Conservation (phyloP, 805 yeast genomes). For the Zygosaccharomyces bisporus region DNA sequence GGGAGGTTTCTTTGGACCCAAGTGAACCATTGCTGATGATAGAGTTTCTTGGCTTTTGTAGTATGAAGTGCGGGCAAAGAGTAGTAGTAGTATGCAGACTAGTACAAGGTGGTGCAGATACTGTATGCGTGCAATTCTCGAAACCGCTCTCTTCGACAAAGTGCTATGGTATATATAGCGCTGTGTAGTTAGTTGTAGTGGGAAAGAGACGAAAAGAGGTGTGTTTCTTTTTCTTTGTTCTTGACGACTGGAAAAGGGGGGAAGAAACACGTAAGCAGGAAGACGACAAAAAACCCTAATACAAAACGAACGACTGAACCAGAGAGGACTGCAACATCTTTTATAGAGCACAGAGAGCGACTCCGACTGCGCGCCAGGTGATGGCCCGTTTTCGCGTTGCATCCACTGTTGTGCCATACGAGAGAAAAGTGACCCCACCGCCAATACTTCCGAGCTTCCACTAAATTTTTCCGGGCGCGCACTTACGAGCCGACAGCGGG, state of each 20-base stretch:
- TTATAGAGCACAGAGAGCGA: not conserved
- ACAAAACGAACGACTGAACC: not conserved
- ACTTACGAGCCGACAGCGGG: not conserved
- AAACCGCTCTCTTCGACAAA: not conserved
- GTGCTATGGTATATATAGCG: not conserved
- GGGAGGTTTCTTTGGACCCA: constrained; percentile 81
- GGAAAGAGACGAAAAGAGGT: too few species aligned
- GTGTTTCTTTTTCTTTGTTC: too few species aligned
- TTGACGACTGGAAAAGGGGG: too few species aligned
- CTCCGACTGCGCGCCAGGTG: constrained; percentile 4
- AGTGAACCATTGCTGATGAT: constrained; percentile 62
- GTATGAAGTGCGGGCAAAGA: not conserved
- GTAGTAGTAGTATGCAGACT: not conserved
- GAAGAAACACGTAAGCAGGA: not conserved
- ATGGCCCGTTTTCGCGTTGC: constrained; percentile 3
- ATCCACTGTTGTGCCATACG: not conserved
- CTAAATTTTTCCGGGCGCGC: constrained; percentile 1
- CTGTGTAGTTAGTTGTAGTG: too few species aligned
- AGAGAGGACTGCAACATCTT: not conserved
- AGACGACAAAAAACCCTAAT: not conserved
- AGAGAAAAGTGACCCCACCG: not conserved
- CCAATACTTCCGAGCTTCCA: constrained; percentile 4
- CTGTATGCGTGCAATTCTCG: constrained; percentile 4
- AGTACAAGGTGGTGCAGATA: not conserved
- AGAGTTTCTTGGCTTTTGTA: not conserved